Conservation (phyloP, 176 grass and related monocot species). For the Lolium rigidum region DNA sequence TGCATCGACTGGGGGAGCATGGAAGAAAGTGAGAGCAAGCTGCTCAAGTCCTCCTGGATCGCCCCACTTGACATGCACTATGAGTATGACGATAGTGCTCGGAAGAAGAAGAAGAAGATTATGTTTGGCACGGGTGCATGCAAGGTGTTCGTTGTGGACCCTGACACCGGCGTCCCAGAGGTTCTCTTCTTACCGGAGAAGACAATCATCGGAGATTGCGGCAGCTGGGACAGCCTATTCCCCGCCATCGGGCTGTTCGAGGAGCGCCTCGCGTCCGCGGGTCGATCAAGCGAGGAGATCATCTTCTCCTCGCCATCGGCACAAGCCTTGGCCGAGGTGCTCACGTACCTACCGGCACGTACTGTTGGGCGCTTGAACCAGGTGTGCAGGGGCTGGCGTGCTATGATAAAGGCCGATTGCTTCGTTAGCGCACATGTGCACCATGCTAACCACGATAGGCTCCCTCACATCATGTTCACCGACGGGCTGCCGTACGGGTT, state of each 20-base stretch:
- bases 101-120: not conserved
- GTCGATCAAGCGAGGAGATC: not conserved
- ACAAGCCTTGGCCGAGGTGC: not conserved
- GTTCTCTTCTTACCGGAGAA: constrained; percentile 4
- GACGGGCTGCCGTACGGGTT: not conserved
- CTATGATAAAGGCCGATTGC: constrained; percentile 3
- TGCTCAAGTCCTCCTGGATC: not conserved
- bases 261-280: constrained; percentile 10
- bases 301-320: constrained; percentile 5
- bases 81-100: not conserved
- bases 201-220: not conserved
- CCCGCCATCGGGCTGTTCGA: not conserved
- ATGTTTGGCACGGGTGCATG: not conserved
- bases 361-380: not conserved
- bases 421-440: not conserved
- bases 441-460: not conserved
- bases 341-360: not conserved
- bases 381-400: not conserved
- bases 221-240: not conserved
- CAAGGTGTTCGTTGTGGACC: constrained; percentile 17
- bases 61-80: constrained; percentile 1
- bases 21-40: not conserved
- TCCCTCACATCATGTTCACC: constrained; percentile 8
- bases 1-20: not conserved
- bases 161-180: not conserved